Evolutionary conservation across 1,139 yeast species (phyloP).

Genomic region (Saccharomyces hybrid): DNA sequence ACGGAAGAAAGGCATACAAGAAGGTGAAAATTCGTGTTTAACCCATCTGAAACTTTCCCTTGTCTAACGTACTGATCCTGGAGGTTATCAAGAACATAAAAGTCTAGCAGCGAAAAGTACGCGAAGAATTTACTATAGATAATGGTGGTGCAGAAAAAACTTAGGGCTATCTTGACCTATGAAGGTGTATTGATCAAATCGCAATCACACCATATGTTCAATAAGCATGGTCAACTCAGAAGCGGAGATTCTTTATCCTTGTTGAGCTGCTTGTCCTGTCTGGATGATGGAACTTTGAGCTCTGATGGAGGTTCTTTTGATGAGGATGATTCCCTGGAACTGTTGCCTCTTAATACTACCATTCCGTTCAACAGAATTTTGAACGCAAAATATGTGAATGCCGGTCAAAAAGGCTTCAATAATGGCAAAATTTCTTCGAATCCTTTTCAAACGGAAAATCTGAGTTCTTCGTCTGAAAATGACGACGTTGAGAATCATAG

Average conservation of each 20-base stretch:
- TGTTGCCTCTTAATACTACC: background rate
- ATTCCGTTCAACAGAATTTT: conserved; percentile 4
- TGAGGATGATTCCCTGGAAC: background rate
- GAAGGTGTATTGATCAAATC: conserved; percentile 4
- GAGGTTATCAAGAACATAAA: background rate
- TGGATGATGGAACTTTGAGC: conserved; percentile 2
- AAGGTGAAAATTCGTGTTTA: background rate
- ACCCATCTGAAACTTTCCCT: background rate
- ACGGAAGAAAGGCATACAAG: background rate
- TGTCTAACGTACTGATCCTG: background rate
- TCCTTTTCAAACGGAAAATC: background rate
- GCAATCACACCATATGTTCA: conserved; percentile 1
- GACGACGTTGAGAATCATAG: background rate
- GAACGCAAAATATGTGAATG: background rate
- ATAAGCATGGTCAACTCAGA: background rate
- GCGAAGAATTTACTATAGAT: background rate
- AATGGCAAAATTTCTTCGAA: background rate
- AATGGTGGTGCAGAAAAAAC: background rate
- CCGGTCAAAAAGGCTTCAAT: background rate
- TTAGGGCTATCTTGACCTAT: conserved; percentile 3
- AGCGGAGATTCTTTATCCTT: background rate
- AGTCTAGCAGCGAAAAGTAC: background rate
- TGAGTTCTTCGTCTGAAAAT: background rate
- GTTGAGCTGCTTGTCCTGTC: conserved; percentile 1
- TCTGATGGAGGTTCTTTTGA: conserved; percentile 1